phyloP scores from a whole-genome alignment of 192 early-diverging fungal species.

The Coemansia aciculifera region DNA sequence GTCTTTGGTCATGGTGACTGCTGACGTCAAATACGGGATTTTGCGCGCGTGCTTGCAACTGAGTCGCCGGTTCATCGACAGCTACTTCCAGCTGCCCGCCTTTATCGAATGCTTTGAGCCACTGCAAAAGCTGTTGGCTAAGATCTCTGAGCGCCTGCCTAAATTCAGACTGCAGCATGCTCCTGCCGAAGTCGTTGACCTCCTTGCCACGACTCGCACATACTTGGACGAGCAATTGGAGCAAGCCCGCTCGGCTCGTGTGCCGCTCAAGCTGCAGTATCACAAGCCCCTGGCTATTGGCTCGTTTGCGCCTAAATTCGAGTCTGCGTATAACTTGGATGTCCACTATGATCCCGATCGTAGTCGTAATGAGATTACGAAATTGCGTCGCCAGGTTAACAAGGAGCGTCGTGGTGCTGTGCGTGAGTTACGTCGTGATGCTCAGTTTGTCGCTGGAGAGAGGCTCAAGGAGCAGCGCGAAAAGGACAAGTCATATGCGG shows the following conservation, averaged over 20 bases:
- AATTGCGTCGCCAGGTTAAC: conserved; percentile 81
- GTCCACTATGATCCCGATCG: conserved; percentile 78
- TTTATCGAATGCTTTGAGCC: conserved; percentile 65
- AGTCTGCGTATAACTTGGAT: conserved; percentile 86
- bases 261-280: conserved; percentile 79
- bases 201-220: conserved; percentile 21
- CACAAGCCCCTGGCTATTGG: conserved; percentile 85
- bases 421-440: conserved; percentile 94
- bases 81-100: conserved; percentile 64
- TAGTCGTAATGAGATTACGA: conserved; percentile 70
- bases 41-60: conserved; percentile 23
- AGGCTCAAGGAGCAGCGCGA: conserved; percentile 66
- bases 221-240: conserved; percentile 57
- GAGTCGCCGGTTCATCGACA: conserved; percentile 30
- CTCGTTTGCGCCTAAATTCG: conserved; percentile 89
- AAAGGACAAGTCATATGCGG: conserved; percentile 81
- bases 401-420: conserved; percentile 94
- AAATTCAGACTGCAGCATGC: conserved; percentile 36
- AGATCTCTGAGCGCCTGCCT: conserved; percentile 26
- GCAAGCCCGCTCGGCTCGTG: conserved; percentile 56
- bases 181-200: conserved; percentile 10
- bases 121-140: conserved; percentile 17
- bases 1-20: background rate
- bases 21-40: conserved; percentile 23
- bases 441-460: conserved; percentile 79